phyloP scores from a whole-genome alignment of 176 grass and related monocot species.

The Musa schizocarpa region DNA sequence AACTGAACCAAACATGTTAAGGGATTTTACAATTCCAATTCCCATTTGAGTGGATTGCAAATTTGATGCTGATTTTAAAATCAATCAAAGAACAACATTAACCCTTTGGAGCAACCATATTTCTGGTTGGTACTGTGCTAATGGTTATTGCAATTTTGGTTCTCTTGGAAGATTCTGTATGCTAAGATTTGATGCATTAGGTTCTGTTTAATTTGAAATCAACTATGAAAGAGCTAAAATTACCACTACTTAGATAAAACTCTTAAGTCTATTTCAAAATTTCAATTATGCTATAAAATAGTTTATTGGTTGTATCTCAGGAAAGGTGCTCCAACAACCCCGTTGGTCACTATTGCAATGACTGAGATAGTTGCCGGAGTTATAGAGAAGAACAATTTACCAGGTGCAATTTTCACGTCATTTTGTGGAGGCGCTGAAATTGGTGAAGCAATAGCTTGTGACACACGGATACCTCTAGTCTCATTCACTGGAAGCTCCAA shows the following conservation, averaged over 20 bases:
- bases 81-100: neutral
- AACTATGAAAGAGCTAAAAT: too few species aligned
- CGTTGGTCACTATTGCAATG: slow-evolving; percentile 92
- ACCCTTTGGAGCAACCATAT: neutral
- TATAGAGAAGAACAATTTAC: slow-evolving; percentile 90
- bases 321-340: slow-evolving; percentile 98
- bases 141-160: neutral
- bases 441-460: slow-evolving; percentile 76
- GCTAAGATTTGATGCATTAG: too few species aligned
- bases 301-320: slow-evolving; percentile 21
- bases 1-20: too few species aligned
- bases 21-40: too few species aligned
- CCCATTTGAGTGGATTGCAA: too few species aligned
- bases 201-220: too few species aligned
- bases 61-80: neutral
- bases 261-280: neutral
- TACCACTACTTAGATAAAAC: too few species aligned
- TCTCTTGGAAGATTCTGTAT: too few species aligned
- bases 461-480: slow-evolving; percentile 71
- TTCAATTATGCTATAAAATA: neutral
- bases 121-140: neutral
- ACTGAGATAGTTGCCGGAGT: slow-evolving; percentile 83
- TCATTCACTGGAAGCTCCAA: slow-evolving; percentile 97
- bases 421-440: slow-evolving; percentile 93
- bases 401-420: slow-evolving; percentile 77